phyloP scores from a whole-genome alignment of 2,329 filamentous ascomycete genomes.

The Apiospora saccharicola region DNA sequence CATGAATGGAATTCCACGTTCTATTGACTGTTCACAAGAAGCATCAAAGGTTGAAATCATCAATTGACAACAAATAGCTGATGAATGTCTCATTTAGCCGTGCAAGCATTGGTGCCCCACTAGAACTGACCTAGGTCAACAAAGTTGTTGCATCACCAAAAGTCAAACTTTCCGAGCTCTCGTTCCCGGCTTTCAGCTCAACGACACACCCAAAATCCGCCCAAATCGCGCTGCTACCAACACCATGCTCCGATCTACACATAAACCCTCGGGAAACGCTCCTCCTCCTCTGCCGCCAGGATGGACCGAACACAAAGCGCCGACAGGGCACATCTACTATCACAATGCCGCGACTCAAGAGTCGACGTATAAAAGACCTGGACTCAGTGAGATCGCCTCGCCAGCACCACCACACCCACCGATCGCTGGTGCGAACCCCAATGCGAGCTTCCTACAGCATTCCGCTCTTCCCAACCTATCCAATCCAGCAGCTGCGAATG shows the following conservation, averaged over 20 bases:
- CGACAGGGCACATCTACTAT: conserved; percentile 87
- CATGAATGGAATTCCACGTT: neutral
- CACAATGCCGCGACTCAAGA: conserved; percentile 83
- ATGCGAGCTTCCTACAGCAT: conserved; percentile 52
- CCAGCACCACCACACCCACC: conserved; percentile 27
- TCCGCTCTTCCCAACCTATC: conserved; percentile 54
- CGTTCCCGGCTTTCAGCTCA: neutral
- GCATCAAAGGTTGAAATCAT: neutral
- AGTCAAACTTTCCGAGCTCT: conserved; percentile 11
- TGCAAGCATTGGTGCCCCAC: conserved; percentile 7
- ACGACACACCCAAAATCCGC: neutral
- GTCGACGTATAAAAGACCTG: conserved; percentile 87
- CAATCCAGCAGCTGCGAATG: conserved; percentile 64
- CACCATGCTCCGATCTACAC: conserved; percentile 79
- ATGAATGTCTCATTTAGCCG: neutral
- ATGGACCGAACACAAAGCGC: conserved; percentile 94
- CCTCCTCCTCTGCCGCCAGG: conserved; percentile 73
- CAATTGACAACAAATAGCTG: neutral
- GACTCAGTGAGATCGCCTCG: conserved; percentile 32
- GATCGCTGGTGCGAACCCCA: conserved; percentile 38
- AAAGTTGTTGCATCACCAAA: conserved; percentile 16
- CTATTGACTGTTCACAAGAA: neutral
- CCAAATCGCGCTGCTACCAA: neutral
- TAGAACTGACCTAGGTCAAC: conserved; percentile 15
- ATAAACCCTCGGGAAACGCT: conserved; percentile 62